Percentiles rank a stretch among this genome's conserved stretches.
These are phyloP conservation scores for Cyanophora paradoxa DNA, from an alignment of 78 protist species.

Conservation along the genomic window DNA sequence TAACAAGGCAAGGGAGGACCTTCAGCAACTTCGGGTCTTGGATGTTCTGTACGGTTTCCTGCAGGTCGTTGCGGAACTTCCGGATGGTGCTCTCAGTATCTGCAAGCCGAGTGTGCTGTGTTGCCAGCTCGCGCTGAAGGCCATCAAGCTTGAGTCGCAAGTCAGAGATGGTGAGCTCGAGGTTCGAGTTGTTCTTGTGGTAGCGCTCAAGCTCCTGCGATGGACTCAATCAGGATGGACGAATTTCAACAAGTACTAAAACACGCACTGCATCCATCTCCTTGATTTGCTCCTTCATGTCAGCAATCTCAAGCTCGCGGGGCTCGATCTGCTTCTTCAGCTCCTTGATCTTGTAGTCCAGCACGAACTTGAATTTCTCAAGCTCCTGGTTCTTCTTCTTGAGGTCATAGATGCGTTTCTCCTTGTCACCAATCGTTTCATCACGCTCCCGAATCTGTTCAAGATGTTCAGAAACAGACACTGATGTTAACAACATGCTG, in stretches of 20 bases:
- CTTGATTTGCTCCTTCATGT: conserved; percentile 45
- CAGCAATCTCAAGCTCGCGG: conserved; percentile 41
- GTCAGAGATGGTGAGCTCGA: conserved; percentile 28
- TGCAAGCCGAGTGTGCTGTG: neutral
- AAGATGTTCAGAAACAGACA: neutral
- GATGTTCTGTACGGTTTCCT: conserved; percentile 34
- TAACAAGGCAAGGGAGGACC: too few relatives aligned
- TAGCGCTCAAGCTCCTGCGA: conserved; percentile 28
- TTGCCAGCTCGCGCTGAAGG: conserved; percentile 19
- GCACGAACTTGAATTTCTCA: conserved; percentile 75
- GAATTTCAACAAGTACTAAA: too few relatives aligned
- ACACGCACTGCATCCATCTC: conserved; percentile 45
- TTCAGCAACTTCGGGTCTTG: conserved; percentile 49
- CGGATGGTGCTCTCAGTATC: neutral
- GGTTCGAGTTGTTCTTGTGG: conserved; percentile 36
- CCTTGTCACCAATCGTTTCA: conserved; percentile 72
- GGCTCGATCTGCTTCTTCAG: conserved; percentile 78
- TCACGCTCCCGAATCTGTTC: conserved; percentile 55
- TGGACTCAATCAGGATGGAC: too few relatives aligned
- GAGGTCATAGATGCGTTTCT: conserved; percentile 66
- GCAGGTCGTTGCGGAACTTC: conserved; percentile 29
- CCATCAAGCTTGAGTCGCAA: conserved; percentile 20
- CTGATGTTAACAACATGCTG: neutral
- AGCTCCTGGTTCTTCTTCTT: conserved; percentile 82
- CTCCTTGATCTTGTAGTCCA: conserved; percentile 72